Percentiles rank a stretch among this genome's conserved stretches.
These are phyloP conservation scores for Gynandropsis gynandra DNA, from an alignment of 345 rosid genomes.

Conservation along the genomic window DNA sequence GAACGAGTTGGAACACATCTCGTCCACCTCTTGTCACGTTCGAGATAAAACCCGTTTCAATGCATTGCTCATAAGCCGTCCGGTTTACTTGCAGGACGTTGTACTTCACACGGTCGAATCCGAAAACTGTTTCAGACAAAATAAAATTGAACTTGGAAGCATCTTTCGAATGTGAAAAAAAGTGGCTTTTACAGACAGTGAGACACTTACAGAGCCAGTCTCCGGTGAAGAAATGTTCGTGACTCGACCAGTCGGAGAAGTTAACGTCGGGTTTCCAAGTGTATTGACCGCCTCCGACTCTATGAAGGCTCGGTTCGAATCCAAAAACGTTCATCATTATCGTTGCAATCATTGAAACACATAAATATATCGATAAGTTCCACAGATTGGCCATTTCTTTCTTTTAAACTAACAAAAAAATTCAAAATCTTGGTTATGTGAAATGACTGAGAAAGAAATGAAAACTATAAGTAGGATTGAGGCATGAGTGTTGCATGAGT, in stretches of 20 bases:
- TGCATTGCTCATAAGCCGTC: constrained; percentile 48
- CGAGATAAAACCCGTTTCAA: constrained; percentile 32
- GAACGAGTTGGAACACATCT: constrained; percentile 48
- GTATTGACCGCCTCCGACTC: constrained; percentile 51
- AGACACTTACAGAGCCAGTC: constrained; percentile 51
- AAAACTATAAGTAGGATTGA: constrained; percentile 4
- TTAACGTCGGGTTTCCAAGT: constrained; percentile 41
- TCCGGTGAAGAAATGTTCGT: constrained; percentile 39
- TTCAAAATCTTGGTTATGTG: no score
- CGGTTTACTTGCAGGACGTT: constrained; percentile 56
- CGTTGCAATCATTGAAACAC: constrained; percentile 3
- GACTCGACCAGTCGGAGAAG: constrained; percentile 44
- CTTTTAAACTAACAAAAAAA: no score
- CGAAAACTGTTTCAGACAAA: constrained; percentile 26
- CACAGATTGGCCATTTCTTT: constrained; percentile 1
- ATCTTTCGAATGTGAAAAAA: not conserved
- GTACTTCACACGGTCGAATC: constrained; percentile 35
- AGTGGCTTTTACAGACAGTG: not conserved
- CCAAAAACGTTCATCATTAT: not conserved
- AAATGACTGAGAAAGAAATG: no score
- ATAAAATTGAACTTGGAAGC: not conserved
- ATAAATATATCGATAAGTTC: not conserved
- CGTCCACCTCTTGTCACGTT: constrained; percentile 59
- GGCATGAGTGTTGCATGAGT: constrained; percentile 12
- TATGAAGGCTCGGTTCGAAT: constrained; percentile 37